Conservation (phyloP, 2,329 filamentous ascomycete genomes). For the Chaetomium sp. region DNA sequence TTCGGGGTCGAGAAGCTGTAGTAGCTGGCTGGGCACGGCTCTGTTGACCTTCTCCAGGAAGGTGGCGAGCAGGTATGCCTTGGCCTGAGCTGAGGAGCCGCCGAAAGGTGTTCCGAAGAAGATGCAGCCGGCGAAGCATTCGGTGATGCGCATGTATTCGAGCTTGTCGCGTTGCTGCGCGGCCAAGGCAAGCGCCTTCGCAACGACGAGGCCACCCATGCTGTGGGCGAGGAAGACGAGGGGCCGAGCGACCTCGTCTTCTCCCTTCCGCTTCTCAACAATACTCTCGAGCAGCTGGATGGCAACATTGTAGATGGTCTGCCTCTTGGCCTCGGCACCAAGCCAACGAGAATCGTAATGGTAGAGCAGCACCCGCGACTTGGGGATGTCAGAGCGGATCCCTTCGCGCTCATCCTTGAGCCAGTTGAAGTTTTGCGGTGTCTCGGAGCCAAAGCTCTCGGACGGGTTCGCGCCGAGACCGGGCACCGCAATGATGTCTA, state of each 20-base stretch:
- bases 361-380: conserved; percentile 1
- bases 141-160: neutral
- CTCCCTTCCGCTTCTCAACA: neutral
- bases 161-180: conserved; percentile 3
- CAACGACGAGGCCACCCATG: neutral
- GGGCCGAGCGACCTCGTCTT: neutral
- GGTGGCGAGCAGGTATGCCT: neutral
- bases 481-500: conserved; percentile 2
- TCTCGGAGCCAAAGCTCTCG: neutral
- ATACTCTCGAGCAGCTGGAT: conserved; percentile 1
- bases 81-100: neutral
- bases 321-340: neutral
- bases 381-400: neutral
- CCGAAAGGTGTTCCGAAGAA: neutral
- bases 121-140: conserved; percentile 2
- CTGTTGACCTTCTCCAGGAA: neutral
- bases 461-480: neutral
- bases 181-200: neutral
- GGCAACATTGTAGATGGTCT: conserved; percentile 5
- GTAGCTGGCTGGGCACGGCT: neutral
- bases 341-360: neutral
- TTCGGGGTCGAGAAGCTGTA: conserved; percentile 1
- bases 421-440: neutral
- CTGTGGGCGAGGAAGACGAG: conserved; percentile 3
- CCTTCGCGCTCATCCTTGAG: neutral